Evolutionary conservation across 768 basidiomycete genomes (phyloP).

Genomic region (Tubosaeta sp.): DNA sequence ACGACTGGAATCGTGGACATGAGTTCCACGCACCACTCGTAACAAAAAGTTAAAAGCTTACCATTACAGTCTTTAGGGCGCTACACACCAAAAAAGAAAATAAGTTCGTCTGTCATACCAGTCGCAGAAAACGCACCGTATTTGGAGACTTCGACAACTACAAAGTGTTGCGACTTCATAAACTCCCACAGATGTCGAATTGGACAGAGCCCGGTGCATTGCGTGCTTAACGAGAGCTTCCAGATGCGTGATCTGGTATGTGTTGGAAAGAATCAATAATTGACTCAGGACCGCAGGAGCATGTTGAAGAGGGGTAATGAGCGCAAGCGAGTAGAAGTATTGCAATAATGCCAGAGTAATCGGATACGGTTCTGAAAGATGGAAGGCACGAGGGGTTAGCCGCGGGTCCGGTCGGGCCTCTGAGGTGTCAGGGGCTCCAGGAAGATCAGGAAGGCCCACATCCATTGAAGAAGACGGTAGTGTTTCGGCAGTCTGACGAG

Average conservation of each 20-base stretch:
- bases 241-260: slow-evolving; percentile 75
- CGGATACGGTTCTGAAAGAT: slow-evolving; percentile 85
- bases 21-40: slow-evolving; percentile 6
- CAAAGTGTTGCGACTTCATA: slow-evolving; percentile 95
- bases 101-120: slow-evolving; percentile 8
- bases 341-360: slow-evolving; percentile 87
- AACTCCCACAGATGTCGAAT: slow-evolving; percentile 82
- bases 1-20: slow-evolving; percentile 46
- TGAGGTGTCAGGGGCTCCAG: slow-evolving; percentile 44
- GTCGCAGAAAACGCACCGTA: slow-evolving; percentile 52
- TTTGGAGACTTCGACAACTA: slow-evolving; percentile 83
- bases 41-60: slow-evolving; percentile 30
- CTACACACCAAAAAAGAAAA: slow-evolving; percentile 32
- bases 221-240: slow-evolving; percentile 85
- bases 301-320: slow-evolving; percentile 89
- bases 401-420: slow-evolving; percentile 69
- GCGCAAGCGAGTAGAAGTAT: slow-evolving; percentile 85
- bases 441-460: slow-evolving; percentile 57
- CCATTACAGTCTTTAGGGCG: slow-evolving; percentile 82
- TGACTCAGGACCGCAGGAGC: slow-evolving; percentile 86
- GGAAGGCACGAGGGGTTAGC: slow-evolving; percentile 71
- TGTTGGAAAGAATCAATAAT: slow-evolving; percentile 76
- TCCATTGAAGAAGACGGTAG: slow-evolving; percentile 61
- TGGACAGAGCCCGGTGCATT: slow-evolving; percentile 84
- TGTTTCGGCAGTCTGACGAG: slow-evolving; percentile 50